Evolutionary conservation across 1,139 yeast genomes (phyloP).

Genomic region (Debaryomyces nepalensis): DNA sequence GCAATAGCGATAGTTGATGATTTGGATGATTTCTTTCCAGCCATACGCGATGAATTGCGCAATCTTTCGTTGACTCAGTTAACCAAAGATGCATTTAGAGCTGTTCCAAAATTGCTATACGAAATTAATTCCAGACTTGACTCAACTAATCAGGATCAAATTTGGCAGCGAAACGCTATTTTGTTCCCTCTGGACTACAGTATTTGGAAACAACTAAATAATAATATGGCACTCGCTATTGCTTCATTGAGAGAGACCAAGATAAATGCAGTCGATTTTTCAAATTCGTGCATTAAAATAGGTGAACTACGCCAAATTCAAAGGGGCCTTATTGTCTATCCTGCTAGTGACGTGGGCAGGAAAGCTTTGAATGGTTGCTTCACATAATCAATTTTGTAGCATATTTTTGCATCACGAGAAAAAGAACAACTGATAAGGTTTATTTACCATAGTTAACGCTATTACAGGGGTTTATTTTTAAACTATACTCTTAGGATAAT

Average conservation of each 20-base stretch:
- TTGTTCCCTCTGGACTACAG: constrained; percentile 71
- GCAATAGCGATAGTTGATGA: constrained; percentile 75
- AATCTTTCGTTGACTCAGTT: constrained; percentile 53
- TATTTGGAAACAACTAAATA: constrained; percentile 69
- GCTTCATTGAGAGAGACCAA: constrained; percentile 55
- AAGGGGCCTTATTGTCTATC: constrained; percentile 52
- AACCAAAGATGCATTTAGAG: constrained; percentile 53
- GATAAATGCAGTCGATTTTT: constrained; percentile 55
- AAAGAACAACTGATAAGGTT: constrained; percentile 9
- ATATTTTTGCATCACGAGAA: constrained; percentile 9
- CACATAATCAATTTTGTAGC: background rate
- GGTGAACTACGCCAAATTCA: constrained; percentile 60
- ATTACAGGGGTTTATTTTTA: constrained; percentile 2
- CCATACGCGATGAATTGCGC: constrained; percentile 69
- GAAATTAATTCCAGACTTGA: constrained; percentile 49
- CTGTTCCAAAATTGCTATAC: constrained; percentile 64
- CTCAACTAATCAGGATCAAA: constrained; percentile 21
- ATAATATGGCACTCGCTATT: constrained; percentile 48
- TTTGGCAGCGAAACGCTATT: constrained; percentile 74
- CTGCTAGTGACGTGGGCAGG: constrained; percentile 22
- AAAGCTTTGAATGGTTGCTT: constrained; percentile 19
- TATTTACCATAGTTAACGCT: constrained; percentile 7
- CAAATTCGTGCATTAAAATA: constrained; percentile 52
- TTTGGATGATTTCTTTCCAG: constrained; percentile 60
- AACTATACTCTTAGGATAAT: background rate